phyloP scores from a whole-genome alignment of 768 basidiomycete species.

The Scleroderma citrinum region DNA sequence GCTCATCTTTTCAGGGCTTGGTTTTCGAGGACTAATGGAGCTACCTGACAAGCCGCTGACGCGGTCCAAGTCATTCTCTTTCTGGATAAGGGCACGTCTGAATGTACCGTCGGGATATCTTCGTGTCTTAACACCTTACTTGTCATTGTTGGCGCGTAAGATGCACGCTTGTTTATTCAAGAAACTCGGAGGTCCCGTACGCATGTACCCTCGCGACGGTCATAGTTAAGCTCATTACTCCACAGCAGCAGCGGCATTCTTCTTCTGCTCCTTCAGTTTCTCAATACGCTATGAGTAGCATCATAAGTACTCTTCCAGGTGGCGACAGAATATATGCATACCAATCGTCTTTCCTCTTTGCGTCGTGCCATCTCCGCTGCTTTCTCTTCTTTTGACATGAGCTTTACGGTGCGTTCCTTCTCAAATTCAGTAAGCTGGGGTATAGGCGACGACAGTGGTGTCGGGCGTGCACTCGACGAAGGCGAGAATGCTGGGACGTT shows the following conservation, averaged over 20 bases:
- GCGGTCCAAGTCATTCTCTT: too few relatives aligned
- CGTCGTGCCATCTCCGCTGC: constrained; percentile 88
- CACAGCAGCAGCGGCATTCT: constrained; percentile 27
- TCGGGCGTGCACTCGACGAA: constrained; percentile 16
- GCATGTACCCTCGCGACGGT: not conserved
- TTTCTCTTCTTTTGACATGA: constrained; percentile 80
- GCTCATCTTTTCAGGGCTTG: too few relatives aligned
- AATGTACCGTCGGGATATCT: too few relatives aligned
- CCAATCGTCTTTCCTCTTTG: constrained; percentile 89
- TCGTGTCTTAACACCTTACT: too few relatives aligned
- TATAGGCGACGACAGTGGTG: constrained; percentile 20
- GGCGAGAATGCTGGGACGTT: constrained; percentile 10
- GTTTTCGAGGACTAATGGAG: too few relatives aligned
- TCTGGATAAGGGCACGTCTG: too few relatives aligned
- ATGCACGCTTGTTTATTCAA: too few relatives aligned
- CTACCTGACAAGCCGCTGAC: too few relatives aligned
- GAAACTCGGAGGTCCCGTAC: too few relatives aligned
- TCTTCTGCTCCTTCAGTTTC: constrained; percentile 77
- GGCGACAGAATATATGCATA: constrained; percentile 27
- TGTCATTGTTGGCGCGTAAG: too few relatives aligned
- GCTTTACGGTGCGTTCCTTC: constrained; percentile 12
- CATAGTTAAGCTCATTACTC: not conserved
- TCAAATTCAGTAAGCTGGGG: constrained; percentile 6
- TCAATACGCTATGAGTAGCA: constrained; percentile 55
- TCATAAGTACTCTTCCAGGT: constrained; percentile 1